Conservation (phyloP, 2,329 filamentous ascomycete species). For the Verticillium dahliae region DNA sequence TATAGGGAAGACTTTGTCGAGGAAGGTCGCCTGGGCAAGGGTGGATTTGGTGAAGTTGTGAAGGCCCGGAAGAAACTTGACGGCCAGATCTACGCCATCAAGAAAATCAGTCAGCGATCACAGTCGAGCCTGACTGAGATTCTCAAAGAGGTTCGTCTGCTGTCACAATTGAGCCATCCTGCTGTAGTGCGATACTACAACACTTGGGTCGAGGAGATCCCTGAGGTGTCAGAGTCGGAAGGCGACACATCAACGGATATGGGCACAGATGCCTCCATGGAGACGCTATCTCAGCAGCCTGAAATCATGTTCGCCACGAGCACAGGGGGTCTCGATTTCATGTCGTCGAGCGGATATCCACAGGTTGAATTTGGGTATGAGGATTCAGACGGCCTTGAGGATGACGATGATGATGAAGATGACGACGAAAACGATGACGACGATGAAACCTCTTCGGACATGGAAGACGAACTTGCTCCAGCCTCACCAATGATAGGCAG, state of each 20-base stretch:
- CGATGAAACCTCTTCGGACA: conserved; percentile 25
- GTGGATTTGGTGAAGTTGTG: conserved; percentile 93
- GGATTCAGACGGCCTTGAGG: conserved; percentile 33
- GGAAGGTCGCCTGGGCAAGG: conserved; percentile 81
- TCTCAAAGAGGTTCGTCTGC: conserved; percentile 75
- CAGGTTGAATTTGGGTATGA: conserved; percentile 72
- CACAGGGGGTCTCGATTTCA: conserved; percentile 82
- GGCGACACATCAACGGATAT: conserved; percentile 42
- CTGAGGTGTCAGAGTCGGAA: conserved; percentile 47
- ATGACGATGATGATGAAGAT: conserved; percentile 26
- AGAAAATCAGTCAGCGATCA: conserved; percentile 85
- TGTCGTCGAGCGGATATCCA: conserved; percentile 75
- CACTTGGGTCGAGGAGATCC: conserved; percentile 80
- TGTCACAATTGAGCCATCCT: conserved; percentile 91
- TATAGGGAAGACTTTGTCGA: conserved; percentile 90
- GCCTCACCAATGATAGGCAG: conserved; percentile 12
- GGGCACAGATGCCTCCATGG: conserved; percentile 29
- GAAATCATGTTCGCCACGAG: conserved; percentile 61
- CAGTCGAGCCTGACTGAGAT: conserved; percentile 75
- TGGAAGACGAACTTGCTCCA: conserved; percentile 19
- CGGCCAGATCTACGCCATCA: conserved; percentile 89
- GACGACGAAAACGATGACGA: conserved; percentile 22
- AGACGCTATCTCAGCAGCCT: conserved; percentile 33
- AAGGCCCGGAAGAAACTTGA: conserved; percentile 89
- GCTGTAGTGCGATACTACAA: conserved; percentile 85